Percentiles rank a stretch among this genome's conserved stretches.
These are phyloP conservation scores for Teunomyces cretensis DNA, from an alignment of 805 yeast genomes.

Conservation along the genomic window DNA sequence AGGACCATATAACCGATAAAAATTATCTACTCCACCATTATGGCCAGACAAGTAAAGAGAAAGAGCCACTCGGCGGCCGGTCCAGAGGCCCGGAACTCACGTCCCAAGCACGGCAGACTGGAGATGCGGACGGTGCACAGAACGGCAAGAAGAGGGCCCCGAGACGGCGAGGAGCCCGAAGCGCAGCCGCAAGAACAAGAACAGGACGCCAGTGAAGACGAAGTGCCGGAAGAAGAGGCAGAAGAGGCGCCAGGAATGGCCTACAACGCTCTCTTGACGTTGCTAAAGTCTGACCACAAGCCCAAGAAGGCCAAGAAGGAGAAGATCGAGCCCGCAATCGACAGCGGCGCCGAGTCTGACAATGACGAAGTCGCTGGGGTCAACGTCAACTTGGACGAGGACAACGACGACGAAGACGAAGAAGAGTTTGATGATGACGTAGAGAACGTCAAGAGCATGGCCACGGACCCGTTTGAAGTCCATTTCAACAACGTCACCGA, in stretches of 20 bases:
- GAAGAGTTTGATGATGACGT: conserved; percentile 23
- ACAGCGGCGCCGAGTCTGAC: conserved; percentile 10
- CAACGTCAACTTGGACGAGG: conserved; percentile 17
- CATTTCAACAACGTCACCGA: conserved; percentile 65
- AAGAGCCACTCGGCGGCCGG: neutral
- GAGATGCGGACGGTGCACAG: conserved; percentile 61
- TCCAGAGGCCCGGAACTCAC: neutral
- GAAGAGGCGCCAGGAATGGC: conserved; percentile 43
- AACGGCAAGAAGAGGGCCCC: conserved; percentile 43
- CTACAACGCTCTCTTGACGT: conserved; percentile 65
- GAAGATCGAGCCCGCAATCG: conserved; percentile 4
- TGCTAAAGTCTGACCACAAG: conserved; percentile 50
- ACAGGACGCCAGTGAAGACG: conserved; percentile 10
- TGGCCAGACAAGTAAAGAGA: conserved; percentile 8
- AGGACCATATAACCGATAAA: neutral
- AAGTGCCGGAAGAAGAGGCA: conserved; percentile 14
- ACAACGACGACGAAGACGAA: conserved; percentile 21
- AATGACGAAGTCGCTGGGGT: conserved; percentile 28
- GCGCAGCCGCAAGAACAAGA: conserved; percentile 1
- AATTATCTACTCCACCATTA: neutral
- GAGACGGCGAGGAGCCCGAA: conserved; percentile 13
- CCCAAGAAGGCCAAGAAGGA: conserved; percentile 12
- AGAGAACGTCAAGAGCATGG: conserved; percentile 38
- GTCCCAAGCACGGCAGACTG: conserved; percentile 52
- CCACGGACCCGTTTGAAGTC: conserved; percentile 68